Evolutionary conservation across 1,284 basidiomycete genomes (phyloP).

Genomic region (Malassezia yamatoensis): DNA sequence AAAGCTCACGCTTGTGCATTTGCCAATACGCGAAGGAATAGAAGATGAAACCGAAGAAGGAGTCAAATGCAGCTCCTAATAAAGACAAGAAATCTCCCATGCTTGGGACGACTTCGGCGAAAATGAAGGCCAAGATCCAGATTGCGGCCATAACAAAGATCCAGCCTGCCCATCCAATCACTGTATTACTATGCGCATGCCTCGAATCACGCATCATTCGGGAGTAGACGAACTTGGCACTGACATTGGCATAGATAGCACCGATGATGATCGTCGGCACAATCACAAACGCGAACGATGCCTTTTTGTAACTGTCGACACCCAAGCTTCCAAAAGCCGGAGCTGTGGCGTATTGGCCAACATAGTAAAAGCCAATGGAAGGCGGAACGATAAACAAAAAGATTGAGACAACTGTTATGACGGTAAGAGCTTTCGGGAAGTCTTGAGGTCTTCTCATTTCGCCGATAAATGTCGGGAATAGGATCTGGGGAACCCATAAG

Average conservation of each 20-base stretch:
- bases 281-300: constrained; percentile 43
- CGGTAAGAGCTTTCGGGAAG: constrained; percentile 55
- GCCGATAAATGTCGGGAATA: constrained; percentile 53
- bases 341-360: constrained; percentile 45
- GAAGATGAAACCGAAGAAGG: constrained; percentile 50
- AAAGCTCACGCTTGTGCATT: constrained; percentile 48
- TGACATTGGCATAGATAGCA: constrained; percentile 41
- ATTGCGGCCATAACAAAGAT: constrained; percentile 54
- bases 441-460: constrained; percentile 58
- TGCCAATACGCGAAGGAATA: constrained; percentile 51
- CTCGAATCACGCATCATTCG: constrained; percentile 36
- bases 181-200: constrained; percentile 52
- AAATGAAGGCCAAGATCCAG: constrained; percentile 58
- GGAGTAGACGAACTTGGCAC: constrained; percentile 42
- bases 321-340: constrained; percentile 34
- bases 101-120: constrained; percentile 53
- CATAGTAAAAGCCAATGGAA: constrained; percentile 57
- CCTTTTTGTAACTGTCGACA: constrained; percentile 30
- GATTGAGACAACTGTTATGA: constrained; percentile 54
- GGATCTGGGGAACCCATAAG: constrained; percentile 59
- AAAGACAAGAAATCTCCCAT: constrained; percentile 51
- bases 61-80: constrained; percentile 48
- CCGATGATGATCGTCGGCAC: constrained; percentile 47
- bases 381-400: constrained; percentile 54
- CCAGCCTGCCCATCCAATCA: constrained; percentile 58